These are phyloP conservation scores for Bimuria novae-zelandiae DNA, from an alignment of 2,329 filamentous ascomycete species.

Conservation along the genomic window DNA sequence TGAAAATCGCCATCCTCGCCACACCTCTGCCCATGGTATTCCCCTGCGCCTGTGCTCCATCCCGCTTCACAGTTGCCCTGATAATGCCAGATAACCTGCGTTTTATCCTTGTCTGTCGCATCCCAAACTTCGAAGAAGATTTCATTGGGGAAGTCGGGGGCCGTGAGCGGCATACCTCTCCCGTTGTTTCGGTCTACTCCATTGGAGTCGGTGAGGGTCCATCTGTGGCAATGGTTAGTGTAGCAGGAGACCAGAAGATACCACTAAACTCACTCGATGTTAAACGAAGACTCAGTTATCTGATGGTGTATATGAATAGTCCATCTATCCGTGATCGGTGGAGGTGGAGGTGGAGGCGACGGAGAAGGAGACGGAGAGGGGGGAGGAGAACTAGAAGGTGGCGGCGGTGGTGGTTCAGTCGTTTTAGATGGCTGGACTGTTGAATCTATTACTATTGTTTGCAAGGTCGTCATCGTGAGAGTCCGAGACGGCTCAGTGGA, in stretches of 20 bases:
- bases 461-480: not conserved
- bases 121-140: not conserved
- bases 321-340: not conserved
- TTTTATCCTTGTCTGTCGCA: not conserved
- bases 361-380: not conserved
- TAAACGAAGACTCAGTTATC: not conserved
- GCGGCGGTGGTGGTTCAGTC: slow-evolving; percentile 5
- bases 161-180: not conserved
- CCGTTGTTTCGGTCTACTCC: not conserved
- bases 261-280: not conserved
- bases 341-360: not conserved
- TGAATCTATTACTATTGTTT: not conserved
- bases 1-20: slow-evolving; percentile 2
- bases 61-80: not conserved
- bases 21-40: slow-evolving; percentile 3
- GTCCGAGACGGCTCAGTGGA: not conserved
- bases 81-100: not conserved
- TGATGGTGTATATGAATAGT: slow-evolving; percentile 1
- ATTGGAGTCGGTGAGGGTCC: slow-evolving; percentile 2
- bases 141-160: not conserved
- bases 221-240: not conserved
- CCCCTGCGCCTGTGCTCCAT: slow-evolving; percentile 2
- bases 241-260: not conserved
- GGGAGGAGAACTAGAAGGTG: not conserved
- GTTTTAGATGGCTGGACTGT: not conserved